These are phyloP conservation scores for Nicotiana knightiana DNA, from an alignment of 257 asterid species.

Conservation along the genomic window DNA sequence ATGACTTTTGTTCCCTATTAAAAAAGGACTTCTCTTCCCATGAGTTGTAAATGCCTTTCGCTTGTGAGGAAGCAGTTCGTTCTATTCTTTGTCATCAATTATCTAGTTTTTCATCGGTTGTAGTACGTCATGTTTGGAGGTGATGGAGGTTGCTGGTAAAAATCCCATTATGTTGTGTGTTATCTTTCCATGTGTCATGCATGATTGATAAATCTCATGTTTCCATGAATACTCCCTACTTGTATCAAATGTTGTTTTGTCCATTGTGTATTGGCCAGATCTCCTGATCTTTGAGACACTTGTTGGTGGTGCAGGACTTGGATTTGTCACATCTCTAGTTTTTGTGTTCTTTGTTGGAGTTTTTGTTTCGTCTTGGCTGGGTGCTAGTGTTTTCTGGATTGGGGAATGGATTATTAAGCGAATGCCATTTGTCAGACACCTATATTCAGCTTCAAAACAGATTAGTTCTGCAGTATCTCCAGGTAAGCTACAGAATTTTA, in stretches of 20 bases:
- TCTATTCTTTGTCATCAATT: neutral
- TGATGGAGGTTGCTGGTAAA: neutral
- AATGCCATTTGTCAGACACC: slow-evolving; percentile 77
- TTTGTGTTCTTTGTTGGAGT: slow-evolving; percentile 78
- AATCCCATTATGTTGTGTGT: neutral
- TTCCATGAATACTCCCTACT: neutral
- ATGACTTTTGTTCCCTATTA: too few relatives aligned
- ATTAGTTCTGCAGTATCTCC: slow-evolving; percentile 92
- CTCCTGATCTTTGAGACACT: neutral
- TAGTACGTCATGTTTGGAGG: neutral
- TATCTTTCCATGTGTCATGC: neutral
- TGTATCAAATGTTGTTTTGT: neutral
- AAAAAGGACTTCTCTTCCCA: neutral
- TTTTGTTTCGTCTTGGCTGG: slow-evolving; percentile 88
- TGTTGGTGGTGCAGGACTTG: slow-evolving; percentile 66
- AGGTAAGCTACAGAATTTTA: slow-evolving; percentile 33
- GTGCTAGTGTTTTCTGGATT: slow-evolving; percentile 79
- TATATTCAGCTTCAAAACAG: slow-evolving; percentile 94
- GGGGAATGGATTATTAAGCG: slow-evolving; percentile 92
- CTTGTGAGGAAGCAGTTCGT: neutral
- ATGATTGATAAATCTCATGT: neutral
- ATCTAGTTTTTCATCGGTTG: neutral
- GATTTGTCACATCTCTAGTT: slow-evolving; percentile 72
- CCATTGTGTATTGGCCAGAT: neutral
- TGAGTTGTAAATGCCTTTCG: neutral